phyloP scores from a whole-genome alignment of 139 green algal species.

The Dunaliella sp. region DNA sequence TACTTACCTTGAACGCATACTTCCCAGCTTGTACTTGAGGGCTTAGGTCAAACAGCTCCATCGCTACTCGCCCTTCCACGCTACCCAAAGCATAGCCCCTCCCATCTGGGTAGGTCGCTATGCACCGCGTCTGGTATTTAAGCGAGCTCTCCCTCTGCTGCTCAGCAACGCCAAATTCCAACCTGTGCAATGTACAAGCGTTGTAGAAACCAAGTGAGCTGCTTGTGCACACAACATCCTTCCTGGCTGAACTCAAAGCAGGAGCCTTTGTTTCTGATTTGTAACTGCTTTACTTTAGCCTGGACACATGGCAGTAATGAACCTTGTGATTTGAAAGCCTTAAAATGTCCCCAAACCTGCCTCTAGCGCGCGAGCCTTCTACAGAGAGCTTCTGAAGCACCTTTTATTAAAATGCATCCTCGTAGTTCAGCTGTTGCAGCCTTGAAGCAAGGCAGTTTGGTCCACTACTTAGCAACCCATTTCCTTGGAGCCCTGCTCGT shows the following conservation, averaged over 20 bases:
- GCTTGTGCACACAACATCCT: neutral
- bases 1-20: constrained; percentile 89
- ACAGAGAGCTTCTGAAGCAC: too few species aligned
- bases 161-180: constrained; percentile 47
- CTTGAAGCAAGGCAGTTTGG: too few species aligned
- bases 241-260: neutral
- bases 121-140: constrained; percentile 84
- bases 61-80: constrained; percentile 85
- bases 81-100: constrained; percentile 75
- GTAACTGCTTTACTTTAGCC: neutral
- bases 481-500: too few species aligned
- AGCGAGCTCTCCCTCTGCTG: constrained; percentile 71
- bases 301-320: neutral
- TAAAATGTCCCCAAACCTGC: neutral
- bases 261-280: neutral
- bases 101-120: constrained; percentile 71
- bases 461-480: too few species aligned
- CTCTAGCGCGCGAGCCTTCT: too few species aligned
- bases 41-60: constrained; percentile 25
- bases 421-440: too few species aligned
- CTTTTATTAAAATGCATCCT: too few species aligned
- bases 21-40: constrained; percentile 53
- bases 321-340: neutral
- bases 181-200: constrained; percentile 10
- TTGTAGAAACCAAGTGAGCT: neutral